These are phyloP conservation scores for Ensete glaucum DNA, from an alignment of 176 grass and related monocot species.

Conservation along the genomic window DNA sequence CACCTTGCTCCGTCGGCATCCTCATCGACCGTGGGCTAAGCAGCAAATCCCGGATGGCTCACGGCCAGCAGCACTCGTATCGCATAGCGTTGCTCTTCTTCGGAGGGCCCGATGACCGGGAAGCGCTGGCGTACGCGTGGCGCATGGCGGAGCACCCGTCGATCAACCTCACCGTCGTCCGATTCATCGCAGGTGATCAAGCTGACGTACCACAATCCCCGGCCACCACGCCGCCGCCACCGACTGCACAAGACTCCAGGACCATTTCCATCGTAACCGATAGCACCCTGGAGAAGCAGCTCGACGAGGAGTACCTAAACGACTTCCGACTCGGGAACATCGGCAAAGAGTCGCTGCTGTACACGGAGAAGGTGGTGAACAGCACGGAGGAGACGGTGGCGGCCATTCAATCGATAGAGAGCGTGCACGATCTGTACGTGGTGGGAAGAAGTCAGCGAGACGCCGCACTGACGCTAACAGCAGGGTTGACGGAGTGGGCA, in stretches of 20 bases:
- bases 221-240: neutral
- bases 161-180: conserved; percentile 40
- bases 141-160: conserved; percentile 46
- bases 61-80: conserved; percentile 18
- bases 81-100: conserved; percentile 62
- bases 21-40: conserved; percentile 74
- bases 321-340: conserved; percentile 46
- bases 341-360: conserved; percentile 34
- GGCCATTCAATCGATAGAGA: conserved; percentile 47
- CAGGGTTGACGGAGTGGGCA: conserved; percentile 53
- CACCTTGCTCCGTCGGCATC: conserved; percentile 78
- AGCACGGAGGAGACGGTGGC: conserved; percentile 69
- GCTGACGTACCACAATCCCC: too few species aligned
- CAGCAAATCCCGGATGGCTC: conserved; percentile 25
- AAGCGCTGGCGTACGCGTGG: conserved; percentile 65
- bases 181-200: conserved; percentile 42
- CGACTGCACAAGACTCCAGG: conserved; percentile 16
- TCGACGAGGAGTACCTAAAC: conserved; percentile 67
- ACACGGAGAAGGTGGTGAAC: conserved; percentile 28
- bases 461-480: conserved; percentile 36
- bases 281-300: conserved; percentile 29
- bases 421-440: conserved; percentile 53
- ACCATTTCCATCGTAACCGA: conserved; percentile 28
- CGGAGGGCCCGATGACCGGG: conserved; percentile 82
- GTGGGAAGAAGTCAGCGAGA: conserved; percentile 53